Base-by-base conservation (phyloP, 305 asterid species). In the Caryopteris hybrid region DNA sequence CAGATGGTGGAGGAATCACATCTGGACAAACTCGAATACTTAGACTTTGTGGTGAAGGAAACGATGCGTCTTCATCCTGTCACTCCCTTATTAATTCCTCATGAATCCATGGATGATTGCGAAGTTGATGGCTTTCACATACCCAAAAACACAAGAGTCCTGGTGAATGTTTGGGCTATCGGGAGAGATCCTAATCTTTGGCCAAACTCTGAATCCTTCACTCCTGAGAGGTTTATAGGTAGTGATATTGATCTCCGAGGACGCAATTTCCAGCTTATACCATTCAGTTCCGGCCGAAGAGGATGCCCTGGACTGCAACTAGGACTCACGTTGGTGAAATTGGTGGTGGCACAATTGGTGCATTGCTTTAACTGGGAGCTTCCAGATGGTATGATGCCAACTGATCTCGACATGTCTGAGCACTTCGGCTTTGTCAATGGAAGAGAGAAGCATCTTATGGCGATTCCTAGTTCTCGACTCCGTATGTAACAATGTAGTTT, bases 281-380 rank as follows among this genome's bases (percentile, higher is more conserved):
- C 85, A 0, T 85, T 85, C 54, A 84, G 87, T 0, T 79, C 91
- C 0, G 87, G 87, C 0, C 66, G 87, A 33, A 72, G 88, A 38
- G 60, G 78, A 0, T 83, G 88, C 53, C 86, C 82, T 0, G 85
- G 83, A 8, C 0, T 75, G 62, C 87, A 83, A 21, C 7, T 85
- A 10, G 88, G 81, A 13, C 64, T 85, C 14, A 60, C 72, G 0
- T 3, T 59, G 27, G 81, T 81, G 1, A 43, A 43, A 16, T 8
- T 74, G 45, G 25, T 74, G 73, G n/a, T 78, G 51, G 75, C 73
- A 0, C 83, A 78, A 12, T 45, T 74, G 48, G 78, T 50, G 57
- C 80, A 78, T 67, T 78, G 80, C 54, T 78, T 78, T 12, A 48
- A 71, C 25, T 78, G 83, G 80, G 55, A 74, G 61, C 69, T 79